phyloP scores from a whole-genome alignment of 257 asterid species.

The Thymus quinquecostatus region DNA sequence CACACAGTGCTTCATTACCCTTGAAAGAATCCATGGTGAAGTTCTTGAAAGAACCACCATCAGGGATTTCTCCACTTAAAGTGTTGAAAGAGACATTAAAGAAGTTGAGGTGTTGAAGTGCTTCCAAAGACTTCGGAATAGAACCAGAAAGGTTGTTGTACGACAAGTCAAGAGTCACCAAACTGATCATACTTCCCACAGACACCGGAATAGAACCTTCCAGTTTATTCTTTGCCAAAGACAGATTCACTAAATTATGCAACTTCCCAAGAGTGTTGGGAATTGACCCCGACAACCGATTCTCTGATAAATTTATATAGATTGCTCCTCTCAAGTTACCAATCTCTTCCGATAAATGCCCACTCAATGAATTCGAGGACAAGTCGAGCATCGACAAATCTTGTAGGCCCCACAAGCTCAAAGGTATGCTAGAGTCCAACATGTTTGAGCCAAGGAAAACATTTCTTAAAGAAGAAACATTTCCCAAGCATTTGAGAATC shows the following conservation, averaged over 20 bases:
- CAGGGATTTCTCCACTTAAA: constrained; percentile 6
- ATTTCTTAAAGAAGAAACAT: not conserved
- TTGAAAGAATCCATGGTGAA: not conserved
- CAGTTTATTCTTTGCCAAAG: not conserved
- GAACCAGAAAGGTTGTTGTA: constrained; percentile 11
- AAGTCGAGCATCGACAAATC: not conserved
- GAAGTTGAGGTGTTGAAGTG: not conserved
- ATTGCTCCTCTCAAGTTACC: not conserved
- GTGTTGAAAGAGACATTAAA: not conserved
- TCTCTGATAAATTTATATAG: not conserved
- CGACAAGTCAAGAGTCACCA: not conserved
- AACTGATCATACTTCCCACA: constrained; percentile 8
- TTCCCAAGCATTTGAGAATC: constrained; percentile 16
- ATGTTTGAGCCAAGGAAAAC: not conserved
- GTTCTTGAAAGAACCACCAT: not conserved
- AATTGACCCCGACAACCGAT: not conserved
- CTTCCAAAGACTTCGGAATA: constrained; percentile 9
- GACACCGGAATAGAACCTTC: constrained; percentile 13
- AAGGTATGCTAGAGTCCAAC: not conserved
- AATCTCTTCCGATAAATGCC: not conserved
- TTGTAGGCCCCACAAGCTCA: not conserved
- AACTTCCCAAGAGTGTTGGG: constrained; percentile 6
- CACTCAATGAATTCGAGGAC: not conserved
- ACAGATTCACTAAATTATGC: not conserved
- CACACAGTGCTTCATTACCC: constrained; percentile 13